Conservation (phyloP, 169 alveolate genomes). For the Theileria parva region DNA sequence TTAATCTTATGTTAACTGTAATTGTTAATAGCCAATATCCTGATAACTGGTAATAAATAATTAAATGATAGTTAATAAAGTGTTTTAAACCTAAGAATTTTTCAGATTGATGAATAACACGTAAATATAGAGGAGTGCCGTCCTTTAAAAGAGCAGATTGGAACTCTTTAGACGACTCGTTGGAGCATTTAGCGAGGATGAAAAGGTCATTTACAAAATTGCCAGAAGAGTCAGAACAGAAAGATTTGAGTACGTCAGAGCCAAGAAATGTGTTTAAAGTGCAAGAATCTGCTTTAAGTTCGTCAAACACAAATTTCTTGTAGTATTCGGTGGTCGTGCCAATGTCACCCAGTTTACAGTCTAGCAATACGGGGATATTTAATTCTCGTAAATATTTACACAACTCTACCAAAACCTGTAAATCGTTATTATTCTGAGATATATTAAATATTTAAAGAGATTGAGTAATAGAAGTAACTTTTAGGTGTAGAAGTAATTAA, state of each 20-base stretch:
- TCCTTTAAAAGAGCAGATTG: constrained; percentile 58
- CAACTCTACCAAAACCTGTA: constrained; percentile 67
- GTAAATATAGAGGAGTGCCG: constrained; percentile 61
- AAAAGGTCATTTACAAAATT: constrained; percentile 58
- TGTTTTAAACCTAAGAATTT: constrained; percentile 25
- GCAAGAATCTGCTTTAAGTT: constrained; percentile 72
- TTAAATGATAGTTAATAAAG: neutral
- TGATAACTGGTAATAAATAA: neutral
- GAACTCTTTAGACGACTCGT: constrained; percentile 64
- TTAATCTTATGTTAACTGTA: neutral
- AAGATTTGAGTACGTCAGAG: constrained; percentile 64
- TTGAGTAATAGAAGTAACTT: neutral
- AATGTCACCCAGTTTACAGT: constrained; percentile 76
- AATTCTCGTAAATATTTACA: constrained; percentile 55
- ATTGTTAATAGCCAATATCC: neutral
- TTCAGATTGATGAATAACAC: constrained; percentile 63
- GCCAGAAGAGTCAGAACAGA: constrained; percentile 54
- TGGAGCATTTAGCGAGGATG: constrained; percentile 71
- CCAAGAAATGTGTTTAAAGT: constrained; percentile 77
- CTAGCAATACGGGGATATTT: constrained; percentile 70
- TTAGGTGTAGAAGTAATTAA: neutral
- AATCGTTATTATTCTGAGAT: neutral
- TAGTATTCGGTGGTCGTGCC: constrained; percentile 77
- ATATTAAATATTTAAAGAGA: no score
- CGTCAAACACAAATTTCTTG: constrained; percentile 72